Base-by-base conservation (phyloP, 768 basidiomycete genomes). In the Plicaturopsis crispa region DNA sequence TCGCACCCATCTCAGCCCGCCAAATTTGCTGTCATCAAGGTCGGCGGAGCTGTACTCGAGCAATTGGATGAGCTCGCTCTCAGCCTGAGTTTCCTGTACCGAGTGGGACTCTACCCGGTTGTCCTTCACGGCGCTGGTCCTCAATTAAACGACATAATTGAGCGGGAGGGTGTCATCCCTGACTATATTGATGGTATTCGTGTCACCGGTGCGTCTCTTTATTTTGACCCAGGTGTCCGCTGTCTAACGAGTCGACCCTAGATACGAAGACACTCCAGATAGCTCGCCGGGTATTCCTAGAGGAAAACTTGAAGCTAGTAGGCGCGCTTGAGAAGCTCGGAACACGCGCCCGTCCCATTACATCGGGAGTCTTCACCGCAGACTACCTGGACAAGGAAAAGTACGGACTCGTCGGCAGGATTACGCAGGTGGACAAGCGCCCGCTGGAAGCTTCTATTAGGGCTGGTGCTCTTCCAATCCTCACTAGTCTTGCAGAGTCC, bases 181-280 rank as follows among this genome's bases (percentile, higher is more conserved):
- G 92, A 97, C 62, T 98, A 97, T 63, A 91, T 87, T 46, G 93
- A 97, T 54, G 94, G 96, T 24, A 98, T 99, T 50, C 80, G 96
- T 32, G 90, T 99, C 45, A 99, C 96, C 33, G 85, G 89, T 88
- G 39, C 37, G 80, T 60, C 36, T 47, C 36, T 13, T 24, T 19
- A 36, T 16, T 18, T 40, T n/a, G 17, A 31, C 36, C 33, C 10
- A 31, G 28, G 11, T 18, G 8, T 19, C 26, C 33, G 13, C 26
- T 26, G 33, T 35, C 16, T 26, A 33, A 17, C 42, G 16, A 24
- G 16, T 8, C 40, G 32, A 24, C 32, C 28, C 12, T 42, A 90
- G 94, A 97, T 54, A 79, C 92, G 18, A 92, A 90, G 61, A 98
- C 96, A 1, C 80, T 99, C 13, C 77, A 85, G 44, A 81, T 98